phyloP scores from a whole-genome alignment of 371 early-diverging fungal genomes.

The Cokeromyces recurvatus region DNA sequence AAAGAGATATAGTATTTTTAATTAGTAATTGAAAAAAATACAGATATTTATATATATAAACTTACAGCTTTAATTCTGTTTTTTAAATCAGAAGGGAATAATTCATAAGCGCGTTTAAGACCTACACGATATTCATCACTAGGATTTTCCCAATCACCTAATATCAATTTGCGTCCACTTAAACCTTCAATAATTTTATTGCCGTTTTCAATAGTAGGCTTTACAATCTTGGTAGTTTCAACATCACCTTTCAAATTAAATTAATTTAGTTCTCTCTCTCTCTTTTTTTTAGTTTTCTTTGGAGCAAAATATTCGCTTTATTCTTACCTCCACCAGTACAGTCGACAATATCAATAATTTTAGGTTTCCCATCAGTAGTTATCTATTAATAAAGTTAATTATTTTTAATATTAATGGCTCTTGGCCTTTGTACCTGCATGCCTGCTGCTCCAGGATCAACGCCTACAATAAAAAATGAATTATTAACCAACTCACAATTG shows the following conservation, averaged over 20 bases:
- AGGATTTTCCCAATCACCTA: conserved; percentile 75
- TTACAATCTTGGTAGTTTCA: conserved; percentile 55
- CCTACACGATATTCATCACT: conserved; percentile 83
- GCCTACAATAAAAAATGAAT: conserved; percentile 41
- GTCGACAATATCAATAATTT: conserved; percentile 89
- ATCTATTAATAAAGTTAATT: no score
- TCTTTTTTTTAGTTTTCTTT: no score
- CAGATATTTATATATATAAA: no score
- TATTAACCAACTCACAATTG: no score
- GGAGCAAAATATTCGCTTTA: background rate
- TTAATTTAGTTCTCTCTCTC: background rate
- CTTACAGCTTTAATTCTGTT: conserved; percentile 50
- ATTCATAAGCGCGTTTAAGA: conserved; percentile 69
- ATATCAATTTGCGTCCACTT: conserved; percentile 72
- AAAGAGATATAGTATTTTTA: no score
- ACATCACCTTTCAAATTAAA: conserved; percentile 59
- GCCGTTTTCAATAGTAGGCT: conserved; percentile 39
- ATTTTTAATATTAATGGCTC: no score
- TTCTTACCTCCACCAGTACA: conserved; percentile 75
- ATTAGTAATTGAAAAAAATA: no score
- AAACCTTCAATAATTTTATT: conserved; percentile 58
- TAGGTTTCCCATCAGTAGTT: conserved; percentile 85
- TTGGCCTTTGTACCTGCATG: conserved; percentile 67
- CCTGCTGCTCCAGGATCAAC: conserved; percentile 91
- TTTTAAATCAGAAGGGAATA: conserved; percentile 70